Base-by-base conservation (phyloP, 164 flowering plant genomes). In the Warburgia ugandensis region DNA sequence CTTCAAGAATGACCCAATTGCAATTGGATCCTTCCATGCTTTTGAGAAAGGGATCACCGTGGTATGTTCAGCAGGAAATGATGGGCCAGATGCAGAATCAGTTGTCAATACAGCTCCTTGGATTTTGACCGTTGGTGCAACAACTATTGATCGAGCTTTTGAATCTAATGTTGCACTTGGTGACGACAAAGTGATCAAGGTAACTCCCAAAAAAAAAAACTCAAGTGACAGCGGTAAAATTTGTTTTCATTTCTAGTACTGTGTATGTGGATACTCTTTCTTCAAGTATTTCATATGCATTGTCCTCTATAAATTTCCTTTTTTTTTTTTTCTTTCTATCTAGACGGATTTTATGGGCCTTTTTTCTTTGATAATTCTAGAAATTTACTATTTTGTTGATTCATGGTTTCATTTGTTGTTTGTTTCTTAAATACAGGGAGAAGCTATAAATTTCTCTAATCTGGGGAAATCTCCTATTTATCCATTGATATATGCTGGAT, bases 11-110 rank as follows among this genome's bases (percentile, higher is more conserved):
- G 91, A 88, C 29, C 90, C 90, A 0, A 72, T 84, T 4, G 86
- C 96, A 12, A 73, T 85, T 26, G 96, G 94, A 53, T 66, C 91
- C 0, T 88, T 84, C 60, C 94, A 84, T 42, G 96, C 96, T 0
- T 73, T 77, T 9, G 78, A 81, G 69, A 67, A 65, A 8, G 85
- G 86, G 9, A 79, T 88, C 29, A 41, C 59, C 0, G 94, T 84
- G 38, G 81, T 77, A 10, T 82, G 94, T 65, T 88, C 96, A 0
- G 96, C 88, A 3, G 94, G 91, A 16, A 88, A 88, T 30, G 63
- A 54, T 42, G 91, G 96, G 2, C 94, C 91, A 3, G 17, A 8
- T 2, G 3, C 60, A 1, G 16, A 20, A 5, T 56, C 83, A 0
- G 86, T 82, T 7, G 78, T 74, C 23, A 88, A 84, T 50, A 62